Evolutionary conservation across 257 asterid genomes (phyloP).

Genomic region (Verbascum thapsus): DNA sequence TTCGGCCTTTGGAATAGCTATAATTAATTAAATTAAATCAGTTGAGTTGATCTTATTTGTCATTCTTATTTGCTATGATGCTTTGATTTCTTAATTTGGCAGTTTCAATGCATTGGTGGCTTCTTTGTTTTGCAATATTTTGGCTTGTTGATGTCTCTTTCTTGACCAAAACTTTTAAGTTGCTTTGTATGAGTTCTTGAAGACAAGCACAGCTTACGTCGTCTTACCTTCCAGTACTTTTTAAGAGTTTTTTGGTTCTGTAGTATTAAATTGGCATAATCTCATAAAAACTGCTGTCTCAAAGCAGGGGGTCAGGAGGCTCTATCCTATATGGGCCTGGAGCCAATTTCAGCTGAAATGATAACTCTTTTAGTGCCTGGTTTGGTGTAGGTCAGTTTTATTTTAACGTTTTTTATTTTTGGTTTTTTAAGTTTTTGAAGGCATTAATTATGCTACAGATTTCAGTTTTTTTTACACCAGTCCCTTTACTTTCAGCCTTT

Average conservation of each 20-base stretch:
- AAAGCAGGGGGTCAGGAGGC: constrained; percentile 95
- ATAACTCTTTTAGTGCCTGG: constrained; percentile 83
- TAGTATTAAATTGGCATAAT: constrained; percentile 48
- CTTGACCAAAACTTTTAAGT: constrained; percentile 46
- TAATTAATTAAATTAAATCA: constrained; percentile 7
- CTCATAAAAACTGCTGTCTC: constrained; percentile 89
- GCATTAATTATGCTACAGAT: constrained; percentile 47
- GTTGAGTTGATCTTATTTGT: constrained; percentile 21
- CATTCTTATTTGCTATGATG: constrained; percentile 33
- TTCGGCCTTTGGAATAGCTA: constrained; percentile 25
- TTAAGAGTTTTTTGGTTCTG: constrained; percentile 39
- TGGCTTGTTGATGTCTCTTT: constrained; percentile 40
- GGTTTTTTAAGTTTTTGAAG: constrained; percentile 47
- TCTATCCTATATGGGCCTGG: constrained; percentile 88
- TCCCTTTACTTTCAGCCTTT: constrained; percentile 48
- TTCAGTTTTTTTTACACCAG: constrained; percentile 39
- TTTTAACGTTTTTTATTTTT: constrained; percentile 57
- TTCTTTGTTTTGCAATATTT: constrained; percentile 38
- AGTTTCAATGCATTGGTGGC: constrained; percentile 40
- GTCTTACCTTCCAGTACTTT: constrained; percentile 56
- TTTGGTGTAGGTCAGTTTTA: constrained; percentile 90
- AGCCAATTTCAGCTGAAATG: constrained; percentile 84
- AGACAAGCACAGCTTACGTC: constrained; percentile 48
- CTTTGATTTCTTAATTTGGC: constrained; percentile 38
- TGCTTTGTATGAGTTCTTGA: constrained; percentile 46